Base-by-base conservation (phyloP, 176 grass and related monocot genomes). In the Canna indica region DNA sequence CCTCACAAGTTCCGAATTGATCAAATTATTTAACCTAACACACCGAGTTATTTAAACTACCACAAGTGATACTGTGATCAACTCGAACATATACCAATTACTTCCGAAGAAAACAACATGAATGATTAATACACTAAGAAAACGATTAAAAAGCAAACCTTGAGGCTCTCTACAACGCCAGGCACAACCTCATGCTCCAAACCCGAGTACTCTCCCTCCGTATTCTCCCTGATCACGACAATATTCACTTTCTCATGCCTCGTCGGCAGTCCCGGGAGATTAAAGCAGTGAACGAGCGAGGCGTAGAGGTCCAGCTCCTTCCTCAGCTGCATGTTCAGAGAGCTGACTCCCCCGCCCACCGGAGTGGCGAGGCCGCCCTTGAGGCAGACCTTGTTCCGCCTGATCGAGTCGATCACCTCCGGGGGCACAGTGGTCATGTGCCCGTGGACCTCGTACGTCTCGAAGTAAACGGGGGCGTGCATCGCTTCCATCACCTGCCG, bases 101-200 rank as follows among this genome's bases (percentile, higher is more conserved):
- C n/a, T n/a, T n/a, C n/a, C n/a, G n/a, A n/a, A n/a, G n/a, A n/a
- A n/a, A n/a, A n/a, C n/a, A n/a, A n/a, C n/a, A n/a, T n/a, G n/a
- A n/a, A n/a, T n/a, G n/a, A n/a, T n/a, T n/a, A n/a, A n/a, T n/a
- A n/a, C n/a, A n/a, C n/a, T n/a, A n/a, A n/a, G n/a, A n/a, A n/a
- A n/a, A n/a, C n/a, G n/a, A n/a, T n/a, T n/a, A n/a, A n/a, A n/a
- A n/a, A n/a, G n/a, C n/a, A n/a, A n/a, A 69, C 67, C 67, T 69
- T 69, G 24, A 69, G 67, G 41, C 67, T 69, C 26, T 69, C 67
- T 11, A 69, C 67, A 4, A 69, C 67, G 47, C 67, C 67, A 10
- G 67, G 67, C 4, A 69, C 67, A 5, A 69, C 67, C 67, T 69
- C 67, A 30, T 69, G 67, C 42, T 69, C 67, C 67, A 69, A 69